phyloP scores from a whole-genome alignment of 306 rosid species.

The Medicago arabica region DNA sequence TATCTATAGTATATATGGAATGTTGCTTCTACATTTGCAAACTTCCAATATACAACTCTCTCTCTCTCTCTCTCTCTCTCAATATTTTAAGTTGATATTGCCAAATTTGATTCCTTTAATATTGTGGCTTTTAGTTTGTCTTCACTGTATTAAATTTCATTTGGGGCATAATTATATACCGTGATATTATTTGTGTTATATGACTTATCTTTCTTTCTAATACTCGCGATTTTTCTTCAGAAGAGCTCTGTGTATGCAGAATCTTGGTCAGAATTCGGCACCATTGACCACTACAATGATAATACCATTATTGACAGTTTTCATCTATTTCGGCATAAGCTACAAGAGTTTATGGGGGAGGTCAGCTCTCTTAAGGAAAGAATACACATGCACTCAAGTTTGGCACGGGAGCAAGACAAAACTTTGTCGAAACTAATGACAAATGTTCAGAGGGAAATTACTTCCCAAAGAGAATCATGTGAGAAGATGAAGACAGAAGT shows the following conservation, averaged over 20 bases:
- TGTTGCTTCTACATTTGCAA: conserved; percentile 18
- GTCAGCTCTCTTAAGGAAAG: conserved; percentile 63
- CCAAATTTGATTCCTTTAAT: conserved; percentile 32
- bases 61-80: conserved; percentile 22
- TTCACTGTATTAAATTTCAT: conserved; percentile 4
- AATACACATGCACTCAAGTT: conserved; percentile 56
- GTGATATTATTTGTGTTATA: conserved; percentile 22
- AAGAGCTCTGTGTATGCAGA: conserved; percentile 44
- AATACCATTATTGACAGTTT: conserved; percentile 46
- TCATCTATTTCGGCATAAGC: conserved; percentile 55
- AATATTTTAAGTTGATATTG: not conserved
- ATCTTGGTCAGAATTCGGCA: conserved; percentile 60
- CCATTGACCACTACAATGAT: conserved; percentile 52
- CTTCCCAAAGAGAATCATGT: conserved; percentile 63
- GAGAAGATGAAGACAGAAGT: conserved; percentile 68
- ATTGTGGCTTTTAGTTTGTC: conserved; percentile 30
- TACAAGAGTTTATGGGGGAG: conserved; percentile 61
- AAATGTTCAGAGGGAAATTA: conserved; percentile 60
- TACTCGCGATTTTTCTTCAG: conserved; percentile 54
- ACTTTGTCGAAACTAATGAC: conserved; percentile 53
- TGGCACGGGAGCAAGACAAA: conserved; percentile 59
- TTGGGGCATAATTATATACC: not conserved
- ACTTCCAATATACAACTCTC: not conserved
- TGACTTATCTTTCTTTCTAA: conserved; percentile 27
- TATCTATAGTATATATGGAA: conserved; percentile 15